Conservation (phyloP, 768 basidiomycete genomes). For the Boletus reticulatus region DNA sequence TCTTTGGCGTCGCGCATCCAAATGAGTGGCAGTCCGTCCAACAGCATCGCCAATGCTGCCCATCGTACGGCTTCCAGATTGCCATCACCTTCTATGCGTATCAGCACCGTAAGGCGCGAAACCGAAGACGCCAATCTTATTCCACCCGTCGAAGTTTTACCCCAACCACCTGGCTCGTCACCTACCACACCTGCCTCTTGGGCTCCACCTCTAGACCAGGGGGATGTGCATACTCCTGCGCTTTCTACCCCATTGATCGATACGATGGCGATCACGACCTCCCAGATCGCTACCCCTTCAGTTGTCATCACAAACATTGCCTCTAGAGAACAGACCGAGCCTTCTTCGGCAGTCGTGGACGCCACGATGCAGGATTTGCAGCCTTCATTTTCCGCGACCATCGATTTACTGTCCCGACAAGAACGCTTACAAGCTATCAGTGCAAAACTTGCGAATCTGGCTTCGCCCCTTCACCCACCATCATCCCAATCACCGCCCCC, state of each 20-base stretch:
- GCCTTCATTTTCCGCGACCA: not conserved
- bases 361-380: not conserved
- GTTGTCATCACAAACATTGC: not conserved
- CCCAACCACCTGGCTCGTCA: constrained; percentile 16
- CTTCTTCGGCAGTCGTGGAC: not conserved
- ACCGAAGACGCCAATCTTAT: constrained; percentile 19
- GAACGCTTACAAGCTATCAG: constrained; percentile 16
- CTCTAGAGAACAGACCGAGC: not conserved
- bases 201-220: not conserved
- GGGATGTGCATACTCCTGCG: not conserved
- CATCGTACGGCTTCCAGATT: not conserved
- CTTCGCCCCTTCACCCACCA: not conserved
- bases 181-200: constrained; percentile 13
- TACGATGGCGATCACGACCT: not conserved
- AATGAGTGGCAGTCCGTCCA: constrained; percentile 5
- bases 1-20: constrained; percentile 28
- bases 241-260: not conserved
- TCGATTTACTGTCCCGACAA: constrained; percentile 9
- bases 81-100: not conserved
- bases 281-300: constrained; percentile 2
- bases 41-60: not conserved
- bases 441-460: constrained; percentile 9
- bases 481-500: constrained; percentile 11
- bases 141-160: constrained; percentile 31
- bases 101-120: not conserved